A percentile compares a stretch with the other conserved stretches of the same genome.
Evolutionary conservation across 1,139 yeast genomes (phyloP).

Genomic region (Yamadazyma atlantica): DNA sequence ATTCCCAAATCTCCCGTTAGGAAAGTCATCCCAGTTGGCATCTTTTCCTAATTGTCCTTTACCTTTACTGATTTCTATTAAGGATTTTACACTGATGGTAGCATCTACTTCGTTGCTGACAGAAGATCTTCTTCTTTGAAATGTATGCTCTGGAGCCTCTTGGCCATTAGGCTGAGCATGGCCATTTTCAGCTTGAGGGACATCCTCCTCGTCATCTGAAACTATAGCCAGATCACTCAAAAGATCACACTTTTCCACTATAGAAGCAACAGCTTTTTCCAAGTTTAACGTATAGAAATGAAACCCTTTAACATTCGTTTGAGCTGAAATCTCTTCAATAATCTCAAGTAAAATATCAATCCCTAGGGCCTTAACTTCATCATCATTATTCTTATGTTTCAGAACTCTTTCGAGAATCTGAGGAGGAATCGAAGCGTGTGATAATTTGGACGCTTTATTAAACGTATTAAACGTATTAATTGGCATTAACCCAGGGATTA

Average conservation of each 20-base stretch:
- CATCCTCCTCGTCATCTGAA: conserved; percentile 17
- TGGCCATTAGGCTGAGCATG: background rate
- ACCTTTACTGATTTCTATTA: conserved; percentile 79
- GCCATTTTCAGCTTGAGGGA: conserved; percentile 18
- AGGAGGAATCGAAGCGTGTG: conserved; percentile 83
- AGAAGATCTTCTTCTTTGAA: conserved; percentile 45
- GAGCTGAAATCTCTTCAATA: conserved; percentile 52
- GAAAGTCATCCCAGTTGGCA: conserved; percentile 98
- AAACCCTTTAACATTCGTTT: conserved; percentile 67
- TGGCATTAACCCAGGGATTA: conserved; percentile 97
- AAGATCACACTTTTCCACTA: conserved; percentile 60
- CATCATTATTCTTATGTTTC: conserved; percentile 74
- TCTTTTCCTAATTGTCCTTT: conserved; percentile 85
- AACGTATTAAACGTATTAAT: conserved; percentile 85
- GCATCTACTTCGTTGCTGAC: conserved; percentile 43
- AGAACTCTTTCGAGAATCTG: conserved; percentile 41
- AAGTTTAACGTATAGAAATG: conserved; percentile 89
- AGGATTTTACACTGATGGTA: conserved; percentile 46
- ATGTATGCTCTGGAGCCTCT: conserved; percentile 3
- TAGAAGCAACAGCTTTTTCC: conserved; percentile 87
- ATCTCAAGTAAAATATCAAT: conserved; percentile 69
- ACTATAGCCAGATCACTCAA: conserved; percentile 37
- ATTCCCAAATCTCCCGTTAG: conserved; percentile 97
- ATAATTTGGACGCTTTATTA: conserved; percentile 82
- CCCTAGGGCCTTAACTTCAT: conserved; percentile 80